A percentile compares a stretch with the other conserved stretches of the same genome.
These are phyloP conservation scores for Phyllachora maydis DNA, from an alignment of 2,329 filamentous ascomycete genomes.

Conservation along the genomic window DNA sequence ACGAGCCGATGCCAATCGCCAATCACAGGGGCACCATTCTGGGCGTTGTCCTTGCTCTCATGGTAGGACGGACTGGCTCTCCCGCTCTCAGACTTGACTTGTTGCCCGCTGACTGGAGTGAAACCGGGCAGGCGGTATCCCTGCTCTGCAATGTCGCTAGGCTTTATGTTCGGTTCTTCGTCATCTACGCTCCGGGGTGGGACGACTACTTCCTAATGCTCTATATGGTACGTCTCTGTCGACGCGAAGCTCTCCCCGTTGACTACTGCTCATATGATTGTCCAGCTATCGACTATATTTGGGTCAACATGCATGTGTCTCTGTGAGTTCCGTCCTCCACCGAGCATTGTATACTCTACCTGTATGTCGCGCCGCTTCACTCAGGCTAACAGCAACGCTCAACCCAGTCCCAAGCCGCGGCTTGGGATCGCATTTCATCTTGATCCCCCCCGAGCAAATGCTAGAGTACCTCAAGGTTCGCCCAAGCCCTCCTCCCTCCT, in stretches of 20 bases:
- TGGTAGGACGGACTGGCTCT: conserved; percentile 6
- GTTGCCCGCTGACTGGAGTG: not conserved
- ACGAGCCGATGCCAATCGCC: conserved; percentile 10
- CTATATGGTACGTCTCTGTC: conserved; percentile 9
- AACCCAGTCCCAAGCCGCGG: conserved; percentile 5
- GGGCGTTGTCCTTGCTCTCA: conserved; percentile 10
- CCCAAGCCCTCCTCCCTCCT: not conserved
- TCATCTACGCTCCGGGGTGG: conserved; percentile 11
- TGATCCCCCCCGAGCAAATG: conserved; percentile 5
- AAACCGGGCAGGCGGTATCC: conserved; percentile 7
- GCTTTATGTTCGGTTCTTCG: conserved; percentile 9
- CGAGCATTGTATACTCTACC: conserved; percentile 1
- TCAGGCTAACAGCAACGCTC: too few species aligned
- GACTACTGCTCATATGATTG: not conserved
- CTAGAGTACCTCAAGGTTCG: conserved; percentile 7
- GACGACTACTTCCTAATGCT: conserved; percentile 15
- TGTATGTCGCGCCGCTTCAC: too few species aligned
- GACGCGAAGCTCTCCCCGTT: not conserved
- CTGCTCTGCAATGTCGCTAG: conserved; percentile 11
- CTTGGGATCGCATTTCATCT: conserved; percentile 10
- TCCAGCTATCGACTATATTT: conserved; percentile 3
- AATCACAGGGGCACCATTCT: conserved; percentile 10
- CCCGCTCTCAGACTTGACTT: not conserved
- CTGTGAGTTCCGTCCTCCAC: not conserved
- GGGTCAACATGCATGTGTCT: conserved; percentile 2